These are phyloP conservation scores for Aotearoamyces nothofagi DNA, from an alignment of 2,329 filamentous ascomycete species.

Conservation along the genomic window DNA sequence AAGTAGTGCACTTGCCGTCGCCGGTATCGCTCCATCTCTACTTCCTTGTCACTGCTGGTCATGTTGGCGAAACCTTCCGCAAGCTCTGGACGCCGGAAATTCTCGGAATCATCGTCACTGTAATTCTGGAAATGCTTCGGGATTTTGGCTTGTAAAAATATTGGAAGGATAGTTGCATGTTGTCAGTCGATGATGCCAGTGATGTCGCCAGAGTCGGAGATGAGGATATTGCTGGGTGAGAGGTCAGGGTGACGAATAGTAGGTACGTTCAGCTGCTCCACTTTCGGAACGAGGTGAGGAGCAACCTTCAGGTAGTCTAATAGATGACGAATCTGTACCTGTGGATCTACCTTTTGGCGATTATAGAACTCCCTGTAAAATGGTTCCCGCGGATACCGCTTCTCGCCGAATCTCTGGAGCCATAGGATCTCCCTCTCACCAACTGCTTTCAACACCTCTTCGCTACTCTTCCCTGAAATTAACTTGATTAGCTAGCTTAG, in stretches of 20 bases:
- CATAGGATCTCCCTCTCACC: conserved; percentile 23
- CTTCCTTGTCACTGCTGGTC: conserved; percentile 7
- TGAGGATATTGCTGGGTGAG: conserved; percentile 26
- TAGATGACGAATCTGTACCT: conserved; percentile 16
- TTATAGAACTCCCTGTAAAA: conserved; percentile 22
- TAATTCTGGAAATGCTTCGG: conserved; percentile 23
- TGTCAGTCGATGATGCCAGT: conserved; percentile 28
- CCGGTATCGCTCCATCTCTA: conserved; percentile 9
- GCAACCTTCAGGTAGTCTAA: conserved; percentile 17
- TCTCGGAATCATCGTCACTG: conserved; percentile 15
- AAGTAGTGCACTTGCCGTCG: conserved; percentile 11
- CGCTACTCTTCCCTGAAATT: conserved; percentile 20
- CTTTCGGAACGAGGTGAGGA: conserved; percentile 14
- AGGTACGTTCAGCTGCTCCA: conserved; percentile 16
- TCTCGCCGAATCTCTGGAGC: conserved; percentile 15
- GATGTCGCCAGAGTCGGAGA: conserved; percentile 22
- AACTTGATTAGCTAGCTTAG: conserved; percentile 7
- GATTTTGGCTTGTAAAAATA: conserved; percentile 24
- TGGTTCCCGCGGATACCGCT: conserved; percentile 11
- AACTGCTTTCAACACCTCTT: conserved; percentile 21
- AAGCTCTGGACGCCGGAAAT: conserved; percentile 8
- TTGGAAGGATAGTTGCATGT: conserved; percentile 22
- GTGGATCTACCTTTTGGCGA: conserved; percentile 19
- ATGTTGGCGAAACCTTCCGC: conserved; percentile 7
- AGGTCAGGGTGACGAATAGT: conserved; percentile 24